Base-by-base conservation (phyloP, 768 basidiomycete species). In the Mycena metata region DNA sequence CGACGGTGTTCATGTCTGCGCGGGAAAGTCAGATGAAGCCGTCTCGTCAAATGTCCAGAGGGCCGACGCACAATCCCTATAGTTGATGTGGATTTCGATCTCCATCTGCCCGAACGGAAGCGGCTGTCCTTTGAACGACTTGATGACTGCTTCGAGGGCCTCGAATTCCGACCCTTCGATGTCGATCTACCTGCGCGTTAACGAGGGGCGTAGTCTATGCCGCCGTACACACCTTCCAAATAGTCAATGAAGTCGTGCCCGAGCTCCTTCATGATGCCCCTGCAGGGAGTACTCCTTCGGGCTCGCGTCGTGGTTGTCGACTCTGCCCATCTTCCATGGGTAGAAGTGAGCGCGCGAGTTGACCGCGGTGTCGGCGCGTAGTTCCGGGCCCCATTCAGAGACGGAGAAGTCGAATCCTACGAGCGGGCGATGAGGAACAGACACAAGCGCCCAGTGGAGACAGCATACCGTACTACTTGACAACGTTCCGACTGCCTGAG, bases 81-180 rank as follows among this genome's bases (percentile, higher is more conserved):
- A 72, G 57, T 75, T 72, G 23, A 74, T 69, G 63, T 87, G 85
- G 33, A 87, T 76, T 63, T 87, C 85, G 36, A 86, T 75, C 67
- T 84, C 77, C 45, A 86, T 76, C 63, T 86, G 86, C 39, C 84
- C 85, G 30, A 86, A 83, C 6, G 83, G 85, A 39, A 84, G 74
- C 6, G 83, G 80, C 49, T 77, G 75, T 51, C 79, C 78, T 26
- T 78, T 75, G 7, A 76, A 84, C 17, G 83, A 78, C 21, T 78
- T 73, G 23, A 86, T 69, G 67, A 86, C 78, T 47, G 80, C 75
- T 0, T 77, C 51, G 49, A 86, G 79, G 1, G 84, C 80, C 16
- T 82, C 78, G 36, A 86, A 86, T 67, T 86, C 85, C 73, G 80
- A 82, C 36, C 85, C 86, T 55, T 86, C 85, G 10, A 87, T 72